Conservation (phyloP, 2,329 filamentous ascomycete genomes). For the Hypoxylon sp. region DNA sequence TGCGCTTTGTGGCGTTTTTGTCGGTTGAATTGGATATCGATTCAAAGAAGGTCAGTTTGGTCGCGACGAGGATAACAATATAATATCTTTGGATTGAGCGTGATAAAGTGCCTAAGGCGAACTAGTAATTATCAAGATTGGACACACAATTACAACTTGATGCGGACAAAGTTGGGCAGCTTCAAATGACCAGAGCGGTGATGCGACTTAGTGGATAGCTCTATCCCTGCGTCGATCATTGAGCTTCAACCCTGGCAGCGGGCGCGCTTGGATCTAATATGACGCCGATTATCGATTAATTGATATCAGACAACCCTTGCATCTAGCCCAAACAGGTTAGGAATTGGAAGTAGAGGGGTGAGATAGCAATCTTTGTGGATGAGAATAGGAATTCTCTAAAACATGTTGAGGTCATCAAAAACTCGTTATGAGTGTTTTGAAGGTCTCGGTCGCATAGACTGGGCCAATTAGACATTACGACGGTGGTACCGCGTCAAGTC, state of each 20-base stretch:
- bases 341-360: constrained; percentile 5
- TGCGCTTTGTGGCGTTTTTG: constrained; percentile 5
- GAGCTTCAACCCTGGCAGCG: constrained; percentile 37
- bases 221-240: constrained; percentile 49
- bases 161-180: constrained; percentile 30
- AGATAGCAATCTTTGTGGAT: constrained; percentile 18
- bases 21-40: constrained; percentile 11
- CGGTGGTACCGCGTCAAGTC: constrained; percentile 15
- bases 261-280: constrained; percentile 33
- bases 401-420: constrained; percentile 40
- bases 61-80: constrained; percentile 2
- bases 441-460: constrained; percentile 20
- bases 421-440: neutral
- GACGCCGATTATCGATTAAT: constrained; percentile 36
- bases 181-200: constrained; percentile 13
- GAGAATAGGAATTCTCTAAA: constrained; percentile 24
- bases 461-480: constrained; percentile 29
- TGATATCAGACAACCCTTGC: constrained; percentile 29
- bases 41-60: constrained; percentile 2
- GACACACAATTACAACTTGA: constrained; percentile 22
- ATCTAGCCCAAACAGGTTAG: constrained; percentile 28
- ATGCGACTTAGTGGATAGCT: constrained; percentile 29
- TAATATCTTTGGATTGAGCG: constrained; percentile 11
- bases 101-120: constrained; percentile 1
- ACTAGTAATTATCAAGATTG: constrained; percentile 32